Percentiles rank a stretch among this genome's conserved stretches.
Evolutionary conservation across 2,329 filamentous ascomycete genomes (phyloP).

Genomic region (Aspergillus costaricaensis): DNA sequence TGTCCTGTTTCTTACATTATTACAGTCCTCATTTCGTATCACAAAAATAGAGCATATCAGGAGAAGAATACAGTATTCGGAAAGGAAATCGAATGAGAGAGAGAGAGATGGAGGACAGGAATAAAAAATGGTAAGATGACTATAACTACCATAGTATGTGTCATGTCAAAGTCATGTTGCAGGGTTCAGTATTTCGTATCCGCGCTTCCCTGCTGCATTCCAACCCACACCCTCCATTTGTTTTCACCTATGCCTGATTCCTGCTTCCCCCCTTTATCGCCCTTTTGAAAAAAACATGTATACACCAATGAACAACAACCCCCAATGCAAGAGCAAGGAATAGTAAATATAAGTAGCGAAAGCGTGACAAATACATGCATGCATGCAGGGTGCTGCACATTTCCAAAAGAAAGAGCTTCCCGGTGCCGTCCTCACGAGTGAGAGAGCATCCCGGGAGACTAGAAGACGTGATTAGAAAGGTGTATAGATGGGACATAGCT

Average conservation of each 20-base stretch:
- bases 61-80: neutral
- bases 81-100: neutral
- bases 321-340: conserved; percentile 10
- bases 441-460: neutral
- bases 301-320: conserved; percentile 14
- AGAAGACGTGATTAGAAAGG: conserved; percentile 16
- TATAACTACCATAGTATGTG: neutral
- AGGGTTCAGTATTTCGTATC: too few relatives aligned
- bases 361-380: conserved; percentile 3
- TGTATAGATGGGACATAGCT: conserved; percentile 1
- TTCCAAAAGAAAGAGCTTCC: neutral
- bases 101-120: neutral
- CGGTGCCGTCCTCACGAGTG: too few relatives aligned
- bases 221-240: too few relatives aligned
- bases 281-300: neutral
- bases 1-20: too few relatives aligned
- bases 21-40: too few relatives aligned
- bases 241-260: neutral
- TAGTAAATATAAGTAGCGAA: conserved; percentile 3
- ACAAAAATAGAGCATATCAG: too few relatives aligned
- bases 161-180: neutral
- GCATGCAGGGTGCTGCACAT: neutral
- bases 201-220: too few relatives aligned
- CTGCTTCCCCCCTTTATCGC: neutral
- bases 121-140: neutral